phyloP scores from a whole-genome alignment of 75 land plant species.

The Ceratopteris richardii region DNA sequence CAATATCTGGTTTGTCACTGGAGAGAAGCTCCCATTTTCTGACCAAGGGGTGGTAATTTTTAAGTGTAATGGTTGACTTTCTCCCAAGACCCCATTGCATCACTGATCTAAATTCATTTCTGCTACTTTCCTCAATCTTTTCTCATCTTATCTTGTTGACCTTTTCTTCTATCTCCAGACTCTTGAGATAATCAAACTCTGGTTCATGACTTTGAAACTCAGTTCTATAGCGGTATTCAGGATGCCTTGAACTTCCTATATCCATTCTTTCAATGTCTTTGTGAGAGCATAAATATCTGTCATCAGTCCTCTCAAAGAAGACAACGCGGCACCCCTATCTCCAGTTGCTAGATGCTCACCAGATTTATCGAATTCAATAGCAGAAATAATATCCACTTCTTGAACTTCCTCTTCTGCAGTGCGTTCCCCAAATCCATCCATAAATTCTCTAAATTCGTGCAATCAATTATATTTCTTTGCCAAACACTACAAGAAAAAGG shows the following conservation, averaged over 20 bases:
- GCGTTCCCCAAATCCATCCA: no score
- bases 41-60: slow-evolving; percentile 14
- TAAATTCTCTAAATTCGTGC: no score
- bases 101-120: slow-evolving; percentile 50
- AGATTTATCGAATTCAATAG: slow-evolving; percentile 86
- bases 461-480: no score
- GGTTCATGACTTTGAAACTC: slow-evolving; percentile 47
- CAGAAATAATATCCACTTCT: slow-evolving; percentile 87
- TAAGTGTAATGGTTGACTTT: slow-evolving; percentile 26
- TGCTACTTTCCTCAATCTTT: slow-evolving; percentile 62
- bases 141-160: slow-evolving; percentile 96
- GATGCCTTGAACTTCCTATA: slow-evolving; percentile 24
- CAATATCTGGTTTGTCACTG: slow-evolving; percentile 11
- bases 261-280: slow-evolving; percentile 34
- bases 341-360: slow-evolving; percentile 96
- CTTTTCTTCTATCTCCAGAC: slow-evolving; percentile 98
- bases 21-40: slow-evolving; percentile 45
- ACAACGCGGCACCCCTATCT: slow-evolving; percentile 93
- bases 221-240: slow-evolving; percentile 36
- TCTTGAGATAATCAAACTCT: slow-evolving; percentile 93
- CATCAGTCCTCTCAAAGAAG: slow-evolving; percentile 84
- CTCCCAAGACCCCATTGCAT: slow-evolving; percentile 48
- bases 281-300: slow-evolving; percentile 46
- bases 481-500: no score
- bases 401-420: no score